Evolutionary conservation across 2,329 filamentous ascomycete species (phyloP).

Genomic region (Cytospora leucostoma): DNA sequence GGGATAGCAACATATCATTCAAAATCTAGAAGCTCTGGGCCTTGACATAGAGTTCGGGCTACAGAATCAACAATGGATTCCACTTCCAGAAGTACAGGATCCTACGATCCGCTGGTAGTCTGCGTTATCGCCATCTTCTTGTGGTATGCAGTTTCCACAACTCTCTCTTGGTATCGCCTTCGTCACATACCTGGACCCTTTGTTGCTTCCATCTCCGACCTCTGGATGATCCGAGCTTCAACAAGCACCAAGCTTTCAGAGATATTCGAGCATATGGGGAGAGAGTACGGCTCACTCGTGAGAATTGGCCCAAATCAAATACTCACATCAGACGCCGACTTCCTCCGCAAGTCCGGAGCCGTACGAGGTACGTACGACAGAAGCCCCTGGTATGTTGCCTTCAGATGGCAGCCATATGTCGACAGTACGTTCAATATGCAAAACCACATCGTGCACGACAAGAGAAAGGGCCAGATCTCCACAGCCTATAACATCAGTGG

Average conservation of each 20-base stretch:
- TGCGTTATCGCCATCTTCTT: slow-evolving; percentile 5
- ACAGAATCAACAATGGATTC: not conserved
- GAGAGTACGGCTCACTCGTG: slow-evolving; percentile 34
- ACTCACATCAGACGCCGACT: slow-evolving; percentile 38
- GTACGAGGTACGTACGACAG: slow-evolving; percentile 36
- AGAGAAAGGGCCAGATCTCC: slow-evolving; percentile 32
- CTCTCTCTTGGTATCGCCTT: slow-evolving; percentile 30
- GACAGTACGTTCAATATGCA: slow-evolving; percentile 15
- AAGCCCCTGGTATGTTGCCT: not conserved
- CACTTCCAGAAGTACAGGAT: not conserved
- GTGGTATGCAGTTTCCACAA: slow-evolving; percentile 25
- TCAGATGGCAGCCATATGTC: slow-evolving; percentile 14
- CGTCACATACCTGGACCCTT: slow-evolving; percentile 34
- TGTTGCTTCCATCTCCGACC: slow-evolving; percentile 38
- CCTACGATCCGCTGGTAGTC: not conserved
- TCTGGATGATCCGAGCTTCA: slow-evolving; percentile 35
- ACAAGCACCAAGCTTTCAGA: slow-evolving; percentile 32
- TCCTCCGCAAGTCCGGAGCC: slow-evolving; percentile 36
- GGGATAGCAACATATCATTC: not conserved
- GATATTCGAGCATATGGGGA: slow-evolving; percentile 30
- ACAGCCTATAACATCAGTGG: slow-evolving; percentile 32
- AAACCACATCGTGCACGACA: slow-evolving; percentile 34
- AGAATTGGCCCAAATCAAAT: slow-evolving; percentile 42
- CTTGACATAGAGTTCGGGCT: no score
- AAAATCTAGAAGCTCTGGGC: no score